Percentiles rank a stretch among this genome's conserved stretches.
These are phyloP conservation scores for Didymosphaeria variabile DNA, from an alignment of 2,329 filamentous ascomycete species.

Conservation along the genomic window DNA sequence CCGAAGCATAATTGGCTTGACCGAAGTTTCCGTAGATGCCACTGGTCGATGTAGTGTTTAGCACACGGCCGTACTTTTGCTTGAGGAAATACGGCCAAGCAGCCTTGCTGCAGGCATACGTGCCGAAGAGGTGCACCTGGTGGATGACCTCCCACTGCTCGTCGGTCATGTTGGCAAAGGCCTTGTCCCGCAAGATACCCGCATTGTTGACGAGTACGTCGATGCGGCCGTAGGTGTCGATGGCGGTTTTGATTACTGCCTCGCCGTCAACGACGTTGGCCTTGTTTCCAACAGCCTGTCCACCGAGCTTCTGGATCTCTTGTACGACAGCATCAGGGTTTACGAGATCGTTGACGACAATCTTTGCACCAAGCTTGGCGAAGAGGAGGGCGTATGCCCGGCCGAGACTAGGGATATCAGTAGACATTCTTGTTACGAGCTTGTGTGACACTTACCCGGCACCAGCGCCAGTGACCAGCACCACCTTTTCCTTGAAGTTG, in stretches of 20 bases:
- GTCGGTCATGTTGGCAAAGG: slow-evolving; percentile 97
- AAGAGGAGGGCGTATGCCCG: slow-evolving; percentile 90
- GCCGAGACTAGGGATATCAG: slow-evolving; percentile 71
- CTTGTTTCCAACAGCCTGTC: slow-evolving; percentile 91
- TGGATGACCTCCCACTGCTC: slow-evolving; percentile 90
- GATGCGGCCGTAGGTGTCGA: slow-evolving; percentile 91
- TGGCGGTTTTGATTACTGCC: slow-evolving; percentile 87
- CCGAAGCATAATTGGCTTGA: slow-evolving; percentile 93
- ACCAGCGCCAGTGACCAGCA: slow-evolving; percentile 49
- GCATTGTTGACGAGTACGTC: slow-evolving; percentile 98
- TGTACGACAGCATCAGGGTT: slow-evolving; percentile 90
- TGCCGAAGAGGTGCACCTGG: slow-evolving; percentile 91
- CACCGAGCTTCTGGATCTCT: slow-evolving; percentile 90
- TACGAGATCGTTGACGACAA: slow-evolving; percentile 96
- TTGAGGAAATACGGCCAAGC: slow-evolving; percentile 98
- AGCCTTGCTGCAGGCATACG: slow-evolving; percentile 96
- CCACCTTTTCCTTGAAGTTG: slow-evolving; percentile 51
- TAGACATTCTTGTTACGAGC: not conserved
- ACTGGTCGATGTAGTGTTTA: slow-evolving; percentile 96
- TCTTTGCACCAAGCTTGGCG: slow-evolving; percentile 80
- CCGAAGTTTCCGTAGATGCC: slow-evolving; percentile 99
- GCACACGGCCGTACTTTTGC: slow-evolving; percentile 96
- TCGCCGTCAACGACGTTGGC: slow-evolving; percentile 94
- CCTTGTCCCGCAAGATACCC: slow-evolving; percentile 96
- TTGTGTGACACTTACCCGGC: slow-evolving; percentile 44